Evolutionary conservation across 371 early-diverging fungal species (phyloP), one percentile per base, ranked within the genome.

Genomic region (Gilbertella persicaria): DNA sequence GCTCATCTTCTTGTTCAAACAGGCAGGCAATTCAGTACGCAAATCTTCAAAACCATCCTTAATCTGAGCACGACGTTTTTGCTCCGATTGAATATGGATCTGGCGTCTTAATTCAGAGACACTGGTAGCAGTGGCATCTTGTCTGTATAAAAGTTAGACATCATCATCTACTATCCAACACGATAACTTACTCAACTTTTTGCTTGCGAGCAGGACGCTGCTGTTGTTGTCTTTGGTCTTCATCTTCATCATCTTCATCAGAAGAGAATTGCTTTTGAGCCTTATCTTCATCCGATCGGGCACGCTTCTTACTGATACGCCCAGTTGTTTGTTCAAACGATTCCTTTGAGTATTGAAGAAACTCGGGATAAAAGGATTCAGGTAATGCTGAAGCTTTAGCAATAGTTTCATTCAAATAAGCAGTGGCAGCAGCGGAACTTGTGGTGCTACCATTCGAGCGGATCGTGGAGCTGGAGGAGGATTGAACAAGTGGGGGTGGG

Each of bases 41-140:
- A 73, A 64, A 44, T 73, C 69, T 47, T 76, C 77, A 63, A 76
- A 76, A 4, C 77, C 76, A 57, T 75, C 77, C 45, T 76, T 76
- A 25, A 76, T 76, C 55, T 76, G 73, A 36, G 77, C 73, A 21
- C 78, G 69, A 48, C 78, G 69, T 49, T 71, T 77, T 53, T 77
- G 78, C 45, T 77, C 78, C 39, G 78, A 78, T 50, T 78, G 78
- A 49, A 78, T 78, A 53, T 78, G 78, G 39, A 78, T 69, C 43
- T 69, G 78, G 21, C 73, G 69, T 53, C 78, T 65, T 30, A 73
- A 43, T 36, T 78, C 78, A 36, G 67, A 60, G 3, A 60, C 60
- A 44, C 29, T 43, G 30, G 52, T 39, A 25, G 50, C 44, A 20
- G 45, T 16, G 20, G 9, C 36, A 35, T 57, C 44, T 50, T 53